Conservation (phyloP, 2,329 filamentous ascomycete genomes). For the Hortaea werneckii region DNA sequence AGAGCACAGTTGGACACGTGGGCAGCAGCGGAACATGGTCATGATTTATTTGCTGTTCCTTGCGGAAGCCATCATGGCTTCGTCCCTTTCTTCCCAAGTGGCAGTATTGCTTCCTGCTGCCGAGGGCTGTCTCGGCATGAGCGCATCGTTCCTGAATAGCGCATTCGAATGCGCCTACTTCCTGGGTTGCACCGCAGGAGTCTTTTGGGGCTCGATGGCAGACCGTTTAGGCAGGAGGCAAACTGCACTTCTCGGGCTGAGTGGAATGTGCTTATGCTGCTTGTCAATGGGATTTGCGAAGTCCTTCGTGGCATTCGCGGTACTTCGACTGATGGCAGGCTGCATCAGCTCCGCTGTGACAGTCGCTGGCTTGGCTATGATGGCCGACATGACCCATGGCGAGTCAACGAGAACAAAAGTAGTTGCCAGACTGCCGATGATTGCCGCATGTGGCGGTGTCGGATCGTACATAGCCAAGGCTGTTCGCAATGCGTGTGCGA, state of each 20-base stretch:
- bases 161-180: constrained; percentile 41
- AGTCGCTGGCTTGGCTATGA: constrained; percentile 38
- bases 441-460: constrained; percentile 36
- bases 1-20: constrained; percentile 8
- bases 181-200: constrained; percentile 35
- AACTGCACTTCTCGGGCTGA: constrained; percentile 36
- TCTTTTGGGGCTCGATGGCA: constrained; percentile 36
- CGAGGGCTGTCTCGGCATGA: constrained; percentile 34
- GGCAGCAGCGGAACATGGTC: constrained; percentile 22
- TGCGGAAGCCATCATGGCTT: constrained; percentile 42
- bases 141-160: constrained; percentile 36
- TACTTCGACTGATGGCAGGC: constrained; percentile 35
- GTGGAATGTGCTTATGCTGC: constrained; percentile 36
- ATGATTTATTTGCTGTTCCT: constrained; percentile 38
- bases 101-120: constrained; percentile 36
- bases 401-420: constrained; percentile 26
- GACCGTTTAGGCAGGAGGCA: constrained; percentile 34
- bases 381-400: constrained; percentile 29
- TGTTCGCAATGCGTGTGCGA: constrained; percentile 33
- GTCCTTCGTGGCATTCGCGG: constrained; percentile 30
- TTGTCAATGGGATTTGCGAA: constrained; percentile 38
- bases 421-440: constrained; percentile 35
- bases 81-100: constrained; percentile 38
- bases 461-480: constrained; percentile 36
- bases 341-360: constrained; percentile 35